phyloP scores from a whole-genome alignment of 2,329 filamentous ascomycete species.

The Ceratocystiopsis sp. region DNA sequence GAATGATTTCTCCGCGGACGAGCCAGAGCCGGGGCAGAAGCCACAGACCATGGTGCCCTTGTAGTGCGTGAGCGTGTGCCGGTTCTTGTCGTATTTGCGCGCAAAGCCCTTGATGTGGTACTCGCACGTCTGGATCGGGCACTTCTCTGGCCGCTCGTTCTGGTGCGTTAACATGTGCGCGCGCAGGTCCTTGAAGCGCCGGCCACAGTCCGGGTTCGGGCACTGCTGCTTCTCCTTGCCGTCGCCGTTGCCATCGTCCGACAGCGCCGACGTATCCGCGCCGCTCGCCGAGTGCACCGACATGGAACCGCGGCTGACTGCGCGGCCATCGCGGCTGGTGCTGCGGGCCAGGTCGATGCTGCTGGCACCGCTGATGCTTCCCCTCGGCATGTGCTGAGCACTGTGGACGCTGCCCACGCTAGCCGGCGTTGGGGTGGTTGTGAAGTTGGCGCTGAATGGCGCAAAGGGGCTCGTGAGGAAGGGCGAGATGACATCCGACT shows the following conservation, averaged over 20 bases:
- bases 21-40: slow-evolving; percentile 81
- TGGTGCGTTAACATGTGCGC: slow-evolving; percentile 92
- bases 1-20: slow-evolving; percentile 82
- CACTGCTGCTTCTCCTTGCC: slow-evolving; percentile 55
- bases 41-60: slow-evolving; percentile 96
- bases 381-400: no score
- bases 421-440: no score
- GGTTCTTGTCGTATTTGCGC: slow-evolving; percentile 90
- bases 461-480: no score
- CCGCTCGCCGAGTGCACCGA: slow-evolving; percentile 35
- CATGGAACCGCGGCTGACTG: slow-evolving; percentile 28
- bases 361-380: neutral
- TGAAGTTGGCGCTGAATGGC: no score
- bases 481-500: no score
- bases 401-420: no score
- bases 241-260: slow-evolving; percentile 44
- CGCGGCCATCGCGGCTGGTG: slow-evolving; percentile 38
- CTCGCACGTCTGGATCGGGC: slow-evolving; percentile 79
- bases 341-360: neutral
- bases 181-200: slow-evolving; percentile 78
- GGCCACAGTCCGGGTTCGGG: slow-evolving; percentile 69
- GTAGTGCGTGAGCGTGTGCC: slow-evolving; percentile 87
- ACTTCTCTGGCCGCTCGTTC: slow-evolving; percentile 82
- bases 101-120: slow-evolving; percentile 89
- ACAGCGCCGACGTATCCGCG: slow-evolving; percentile 41